Conservation (phyloP, 2,329 filamentous ascomycete species). For the Botrytis squamosa region DNA sequence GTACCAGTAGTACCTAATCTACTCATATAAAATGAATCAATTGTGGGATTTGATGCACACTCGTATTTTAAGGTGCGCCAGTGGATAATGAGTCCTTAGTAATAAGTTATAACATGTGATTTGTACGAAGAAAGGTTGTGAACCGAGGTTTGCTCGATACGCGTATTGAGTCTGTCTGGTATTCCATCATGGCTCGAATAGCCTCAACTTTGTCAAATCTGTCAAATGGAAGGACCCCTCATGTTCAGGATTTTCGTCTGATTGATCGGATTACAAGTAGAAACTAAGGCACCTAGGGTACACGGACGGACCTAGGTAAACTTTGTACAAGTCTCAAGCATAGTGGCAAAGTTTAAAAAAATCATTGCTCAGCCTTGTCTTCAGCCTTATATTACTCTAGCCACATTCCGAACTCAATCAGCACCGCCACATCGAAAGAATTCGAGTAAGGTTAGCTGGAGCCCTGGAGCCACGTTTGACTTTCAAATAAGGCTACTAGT, state of each 20-base stretch:
- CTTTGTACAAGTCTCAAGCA: not conserved
- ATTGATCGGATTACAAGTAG: not conserved
- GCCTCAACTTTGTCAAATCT: not conserved
- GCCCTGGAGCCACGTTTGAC: conserved; percentile 13
- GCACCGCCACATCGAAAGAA: conserved; percentile 6
- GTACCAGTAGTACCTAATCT: not conserved
- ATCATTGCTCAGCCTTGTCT: not conserved
- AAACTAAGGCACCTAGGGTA: not conserved
- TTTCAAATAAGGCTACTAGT: conserved; percentile 17
- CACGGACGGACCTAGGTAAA: not conserved
- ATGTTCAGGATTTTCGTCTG: not conserved
- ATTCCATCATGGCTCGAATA: not conserved
- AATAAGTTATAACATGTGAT: not conserved
- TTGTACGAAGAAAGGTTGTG: not conserved
- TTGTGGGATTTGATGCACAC: conserved; percentile 1
- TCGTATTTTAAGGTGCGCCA: no score
- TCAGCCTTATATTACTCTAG: not conserved
- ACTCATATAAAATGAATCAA: not conserved
- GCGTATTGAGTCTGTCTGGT: not conserved
- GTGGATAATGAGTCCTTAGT: no score
- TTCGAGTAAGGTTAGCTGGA: not conserved
- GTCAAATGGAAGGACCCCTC: not conserved
- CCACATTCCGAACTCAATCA: not conserved
- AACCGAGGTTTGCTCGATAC: not conserved
- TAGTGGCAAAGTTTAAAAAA: not conserved